Evolutionary conservation across 2,329 filamentous ascomycete genomes (phyloP).

Genomic region (Cordyceps farinosa): DNA sequence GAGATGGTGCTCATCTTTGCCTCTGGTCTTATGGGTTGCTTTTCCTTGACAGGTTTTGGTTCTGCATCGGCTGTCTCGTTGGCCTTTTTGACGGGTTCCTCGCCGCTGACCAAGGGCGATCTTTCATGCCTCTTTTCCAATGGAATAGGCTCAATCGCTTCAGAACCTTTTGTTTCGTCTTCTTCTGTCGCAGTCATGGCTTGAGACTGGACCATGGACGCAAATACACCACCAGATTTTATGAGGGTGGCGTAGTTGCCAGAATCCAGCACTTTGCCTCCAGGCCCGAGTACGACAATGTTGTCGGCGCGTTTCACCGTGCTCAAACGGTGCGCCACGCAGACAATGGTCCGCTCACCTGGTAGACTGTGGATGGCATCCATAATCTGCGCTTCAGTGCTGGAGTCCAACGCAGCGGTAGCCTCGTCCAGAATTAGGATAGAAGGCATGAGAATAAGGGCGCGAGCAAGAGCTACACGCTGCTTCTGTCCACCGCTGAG

Average conservation of each 20-base stretch:
- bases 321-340: slow-evolving; percentile 60
- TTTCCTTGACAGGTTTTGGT: not conserved
- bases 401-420: slow-evolving; percentile 50
- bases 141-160: not conserved
- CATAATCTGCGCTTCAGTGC: slow-evolving; percentile 42
- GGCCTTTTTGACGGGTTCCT: not conserved
- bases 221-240: slow-evolving; percentile 45
- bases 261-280: slow-evolving; percentile 57
- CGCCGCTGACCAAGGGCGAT: not conserved
- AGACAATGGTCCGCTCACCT: slow-evolving; percentile 55
- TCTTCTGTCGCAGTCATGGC: slow-evolving; percentile 16
- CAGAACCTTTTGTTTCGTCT: slow-evolving; percentile 13
- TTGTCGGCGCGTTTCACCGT: slow-evolving; percentile 61
- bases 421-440: slow-evolving; percentile 67
- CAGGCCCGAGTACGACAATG: slow-evolving; percentile 58
- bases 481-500: slow-evolving; percentile 58
- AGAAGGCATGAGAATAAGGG: slow-evolving; percentile 55
- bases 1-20: not conserved
- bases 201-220: slow-evolving; percentile 38
- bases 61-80: not conserved
- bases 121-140: not conserved
- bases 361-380: slow-evolving; percentile 36
- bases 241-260: slow-evolving; percentile 60
- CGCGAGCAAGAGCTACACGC: slow-evolving; percentile 58
- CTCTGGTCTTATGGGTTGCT: not conserved